Conservation (phyloP, 345 rosid species). For the Syzygium aromaticum region DNA sequence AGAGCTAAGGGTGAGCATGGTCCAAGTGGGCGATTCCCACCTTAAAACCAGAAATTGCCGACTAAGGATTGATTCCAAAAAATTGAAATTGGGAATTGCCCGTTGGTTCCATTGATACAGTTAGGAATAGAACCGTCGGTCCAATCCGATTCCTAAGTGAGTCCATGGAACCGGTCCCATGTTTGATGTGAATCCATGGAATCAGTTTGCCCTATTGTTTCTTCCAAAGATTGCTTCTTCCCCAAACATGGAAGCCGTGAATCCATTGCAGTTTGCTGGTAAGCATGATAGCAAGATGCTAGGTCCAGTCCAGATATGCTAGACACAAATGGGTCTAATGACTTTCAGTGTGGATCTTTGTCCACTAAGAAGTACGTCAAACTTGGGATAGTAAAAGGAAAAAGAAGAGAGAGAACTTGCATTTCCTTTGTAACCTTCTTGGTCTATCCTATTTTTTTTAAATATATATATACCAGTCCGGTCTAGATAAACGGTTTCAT, state of each 20-base stretch:
- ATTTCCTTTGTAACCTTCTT: conserved; percentile 34
- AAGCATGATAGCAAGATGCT: conserved; percentile 3
- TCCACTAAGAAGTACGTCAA: conserved; percentile 6
- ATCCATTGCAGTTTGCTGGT: conserved; percentile 2
- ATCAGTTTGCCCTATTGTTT: conserved; percentile 36
- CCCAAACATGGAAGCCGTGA: background rate
- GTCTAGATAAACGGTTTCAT: no score
- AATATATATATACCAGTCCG: no score
- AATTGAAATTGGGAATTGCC: no score
- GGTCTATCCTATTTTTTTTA: conserved; percentile 15
- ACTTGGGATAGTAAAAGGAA: conserved; percentile 22
- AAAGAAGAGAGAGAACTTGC: conserved; percentile 20
- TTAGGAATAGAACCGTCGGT: no score
- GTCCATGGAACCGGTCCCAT: no score
- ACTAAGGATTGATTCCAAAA: no score
- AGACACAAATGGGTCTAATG: background rate
- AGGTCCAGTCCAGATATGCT: conserved; percentile 3
- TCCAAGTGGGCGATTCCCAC: no score
- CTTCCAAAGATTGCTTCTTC: conserved; percentile 1
- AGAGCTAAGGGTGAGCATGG: no score
- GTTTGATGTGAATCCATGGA: no score
- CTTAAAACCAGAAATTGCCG: no score
- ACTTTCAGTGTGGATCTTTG: conserved; percentile 10
- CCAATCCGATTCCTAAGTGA: no score
- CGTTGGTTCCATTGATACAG: no score